Evolutionary conservation across 1,139 yeast genomes (phyloP).

Genomic region (Diutina neorugosa): DNA sequence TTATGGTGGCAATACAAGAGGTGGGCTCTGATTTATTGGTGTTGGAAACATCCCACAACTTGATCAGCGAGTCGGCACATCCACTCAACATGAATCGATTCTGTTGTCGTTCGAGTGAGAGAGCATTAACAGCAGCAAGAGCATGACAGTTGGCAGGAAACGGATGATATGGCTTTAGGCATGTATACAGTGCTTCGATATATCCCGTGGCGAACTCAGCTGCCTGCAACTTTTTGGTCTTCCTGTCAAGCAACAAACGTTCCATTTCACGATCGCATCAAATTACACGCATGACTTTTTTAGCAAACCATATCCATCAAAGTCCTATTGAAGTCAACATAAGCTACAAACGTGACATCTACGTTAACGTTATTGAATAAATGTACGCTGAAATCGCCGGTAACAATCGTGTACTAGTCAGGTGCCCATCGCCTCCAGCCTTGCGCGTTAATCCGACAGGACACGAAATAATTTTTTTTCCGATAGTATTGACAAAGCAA

Average conservation of each 20-base stretch:
- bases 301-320: too few species aligned
- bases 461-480: neutral
- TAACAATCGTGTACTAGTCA: too few species aligned
- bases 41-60: constrained; percentile 40
- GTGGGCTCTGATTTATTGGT: neutral
- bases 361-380: too few species aligned
- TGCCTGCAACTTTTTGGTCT: constrained; percentile 17
- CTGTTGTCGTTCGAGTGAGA: constrained; percentile 48
- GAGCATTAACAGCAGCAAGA: constrained; percentile 46
- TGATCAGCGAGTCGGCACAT: constrained; percentile 64
- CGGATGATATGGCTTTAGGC: constrained; percentile 15
- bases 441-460: neutral
- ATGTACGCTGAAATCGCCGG: too few species aligned
- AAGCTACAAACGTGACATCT: too few species aligned
- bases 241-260: constrained; percentile 22
- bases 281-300: neutral
- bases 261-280: neutral
- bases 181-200: constrained; percentile 28
- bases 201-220: constrained; percentile 25
- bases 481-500: neutral
- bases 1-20: constrained; percentile 26
- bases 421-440: neutral
- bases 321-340: too few species aligned
- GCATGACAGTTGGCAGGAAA: constrained; percentile 29
- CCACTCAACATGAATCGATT: constrained; percentile 52